Base-by-base conservation (phyloP, 768 basidiomycete genomes). In the Naganishia onofrii region DNA sequence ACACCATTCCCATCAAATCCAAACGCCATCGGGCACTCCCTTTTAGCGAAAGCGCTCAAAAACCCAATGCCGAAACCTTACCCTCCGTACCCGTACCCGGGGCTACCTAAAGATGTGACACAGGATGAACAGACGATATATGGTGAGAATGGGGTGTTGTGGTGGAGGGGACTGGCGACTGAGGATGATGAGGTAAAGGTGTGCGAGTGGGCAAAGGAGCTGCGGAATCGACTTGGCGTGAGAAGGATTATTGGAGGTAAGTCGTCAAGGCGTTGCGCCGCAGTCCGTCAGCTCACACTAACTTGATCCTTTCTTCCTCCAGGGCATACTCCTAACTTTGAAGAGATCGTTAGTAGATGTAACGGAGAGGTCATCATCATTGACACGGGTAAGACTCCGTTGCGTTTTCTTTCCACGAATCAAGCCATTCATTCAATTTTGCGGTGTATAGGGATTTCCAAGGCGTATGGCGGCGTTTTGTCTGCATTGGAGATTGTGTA, bases 101-200 rank as follows among this genome's bases (percentile, higher is more conserved):
- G 88, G 8, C 81, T 95, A 17, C 93, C 93, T 6, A 55, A 75
- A 75, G 87, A 83, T 46, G 83, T 90, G 6, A 89, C 89, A 0
- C 74, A 73, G 0, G 88, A 88, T 70, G 93, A 97, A 80, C 76
- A 83, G 8, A 84, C 86, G 38, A 77, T 97, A 42, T 96, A 95
- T 75, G 85, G 84, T 28, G 76, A 84, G 0, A 87, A 91, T 52
- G 95, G 95, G 0, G 93, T 93, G 3, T 80, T 94, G 54, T 97
- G 96, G 96, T 96, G 93, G 79, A 86, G 96, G 13, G 93, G 93
- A 0, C 93, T 93, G 87, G 95, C 95, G 19, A 83, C 87, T 63
- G 87, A 89, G 15, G 81, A 83, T 29, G 91, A 94, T 64, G 85
- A 85, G 68, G 83, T 83, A 63, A 87, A 86, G 4, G 80, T 83